Percentiles rank a stretch among this genome's conserved stretches.
Evolutionary conservation across 257 asterid species (phyloP).

Genomic region (Solanum medicagineum): DNA sequence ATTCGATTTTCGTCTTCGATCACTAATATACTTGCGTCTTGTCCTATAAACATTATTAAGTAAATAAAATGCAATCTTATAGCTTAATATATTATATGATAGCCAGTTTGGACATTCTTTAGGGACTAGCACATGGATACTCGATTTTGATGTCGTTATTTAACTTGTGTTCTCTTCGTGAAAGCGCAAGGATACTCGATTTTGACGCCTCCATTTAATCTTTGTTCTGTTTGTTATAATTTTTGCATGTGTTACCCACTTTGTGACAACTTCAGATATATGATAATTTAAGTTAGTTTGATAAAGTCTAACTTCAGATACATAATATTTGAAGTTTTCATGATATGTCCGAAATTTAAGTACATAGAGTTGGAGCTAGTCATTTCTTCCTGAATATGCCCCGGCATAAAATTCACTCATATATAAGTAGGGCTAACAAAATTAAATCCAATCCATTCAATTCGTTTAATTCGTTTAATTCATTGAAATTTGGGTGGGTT

Average conservation of each 20-base stretch:
- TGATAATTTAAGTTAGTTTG: not conserved
- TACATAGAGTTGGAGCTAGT: not conserved
- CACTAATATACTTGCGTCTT: no score
- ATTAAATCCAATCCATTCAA: no score
- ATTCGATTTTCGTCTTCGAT: no score
- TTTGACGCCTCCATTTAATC: not conserved
- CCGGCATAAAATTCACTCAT: not conserved
- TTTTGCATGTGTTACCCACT: not conserved
- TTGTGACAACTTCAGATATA: not conserved
- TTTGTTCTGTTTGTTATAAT: not conserved
- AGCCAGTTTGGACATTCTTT: not conserved
- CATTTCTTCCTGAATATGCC: not conserved
- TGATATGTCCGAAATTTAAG: not conserved
- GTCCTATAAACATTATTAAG: not conserved
- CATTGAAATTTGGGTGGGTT: no score
- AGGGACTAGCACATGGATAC: not conserved
- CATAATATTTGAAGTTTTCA: no score
- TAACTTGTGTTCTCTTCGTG: not conserved
- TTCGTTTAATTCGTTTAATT: no score
- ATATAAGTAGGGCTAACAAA: not conserved
- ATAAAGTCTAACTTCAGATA: not conserved
- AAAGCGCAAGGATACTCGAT: not conserved
- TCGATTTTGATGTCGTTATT: not conserved
- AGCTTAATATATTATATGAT: not conserved
- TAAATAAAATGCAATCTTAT: not conserved